Base-by-base conservation (phyloP, 2,329 filamentous ascomycete genomes). In the Monosporascus sp. region DNA sequence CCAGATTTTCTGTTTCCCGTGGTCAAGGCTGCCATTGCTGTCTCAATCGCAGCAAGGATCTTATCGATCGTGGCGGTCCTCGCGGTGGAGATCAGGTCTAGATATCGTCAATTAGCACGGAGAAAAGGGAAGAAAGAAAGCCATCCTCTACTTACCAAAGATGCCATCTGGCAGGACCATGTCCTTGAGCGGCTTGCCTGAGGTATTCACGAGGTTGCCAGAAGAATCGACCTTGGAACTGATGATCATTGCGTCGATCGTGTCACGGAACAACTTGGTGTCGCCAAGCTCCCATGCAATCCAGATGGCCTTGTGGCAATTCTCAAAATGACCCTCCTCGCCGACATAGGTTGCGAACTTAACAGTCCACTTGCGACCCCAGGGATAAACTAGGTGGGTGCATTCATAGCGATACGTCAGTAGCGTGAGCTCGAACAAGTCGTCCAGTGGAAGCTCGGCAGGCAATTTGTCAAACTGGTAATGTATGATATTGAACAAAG, bases 231-330 rank as follows among this genome's bases (percentile, higher is more conserved):
- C 43, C 43, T 57, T 60, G 20, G 55, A 43, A 50, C 52, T 64
- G 26, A 61, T 44, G 20, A 62, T 60, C 16, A 66, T 52, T 0
- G 55, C 53, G 22, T 65, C 56, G n/a, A 59, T 16, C 58, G 61
- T 62, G 9, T 65, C 52, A 14, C 58, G 52, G 47, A 62, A 63
- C 1, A 65, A 46, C 17, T 59, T 52, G 16, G 57, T 37, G 0
- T 60, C 55, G 1, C 64, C 64, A 40, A 67, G 55, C 3, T 53
- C 56, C 61, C 63, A 67, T 16, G 63, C 61, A 37, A 64, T 52
- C 49, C 54, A 56, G 16, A 57, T 22, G 2, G 48, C 57, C 48
- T 65, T 63, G 54, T 64, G 58, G 37, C 57, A 61, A 19, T 58
- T 24, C 1, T 44, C 27, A n/a, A 54, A 40, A 20, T 50, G 53